Base-by-base conservation (phyloP, 2,329 filamentous ascomycete species). In the Colletotrichum echinochloae region DNA sequence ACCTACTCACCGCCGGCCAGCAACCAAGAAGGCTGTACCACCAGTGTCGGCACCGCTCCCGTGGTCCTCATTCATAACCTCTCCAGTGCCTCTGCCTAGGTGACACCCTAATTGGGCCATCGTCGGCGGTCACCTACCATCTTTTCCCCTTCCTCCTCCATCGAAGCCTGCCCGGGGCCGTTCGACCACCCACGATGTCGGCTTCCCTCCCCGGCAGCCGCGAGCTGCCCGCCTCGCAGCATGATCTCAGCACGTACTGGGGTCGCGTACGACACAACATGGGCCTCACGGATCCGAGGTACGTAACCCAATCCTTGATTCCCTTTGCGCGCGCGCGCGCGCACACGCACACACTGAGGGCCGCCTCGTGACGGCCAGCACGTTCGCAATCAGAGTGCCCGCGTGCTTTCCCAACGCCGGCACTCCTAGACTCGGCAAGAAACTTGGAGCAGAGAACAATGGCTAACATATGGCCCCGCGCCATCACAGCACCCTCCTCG, bases 201-300 rank as follows among this genome's bases (percentile, higher is more conserved):
- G 85, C 90, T 70, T 91, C 90, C 30, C 81, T 92, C 39, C 89
- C 89, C 59, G 90, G 90, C 70, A 83, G 83, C 76, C 92, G 95
- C 81, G 94, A 97, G 81, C 87, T 98, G 74, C 96, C 96, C 72
- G 90, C 91, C 66, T 99, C 96, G 65, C 94, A 94, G 82, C 95
- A 97, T 88, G 94, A 99, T 80, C 87, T 99, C 77, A 89, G 83
- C 79, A 98, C 95, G 56, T 99, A 99, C 84, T 96, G 93, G 93
- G 96, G 96, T 74, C 91, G 96, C 70, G 96, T 98, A 78, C 90
- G 89, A 83, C 95, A 99, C 84, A 91, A 94, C 23, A 92, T 93
- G 72, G 91, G 95, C 77, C 90, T 99, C 77, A 92, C 95, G 79
- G 96, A 99, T 86, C 96, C 96, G 75, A 96, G 95, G 95, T 98